Evolutionary conservation across 192 early-diverging fungal genomes (phyloP), one percentile per base, ranked within the genome.

Genomic region (Coemansia sp.): DNA sequence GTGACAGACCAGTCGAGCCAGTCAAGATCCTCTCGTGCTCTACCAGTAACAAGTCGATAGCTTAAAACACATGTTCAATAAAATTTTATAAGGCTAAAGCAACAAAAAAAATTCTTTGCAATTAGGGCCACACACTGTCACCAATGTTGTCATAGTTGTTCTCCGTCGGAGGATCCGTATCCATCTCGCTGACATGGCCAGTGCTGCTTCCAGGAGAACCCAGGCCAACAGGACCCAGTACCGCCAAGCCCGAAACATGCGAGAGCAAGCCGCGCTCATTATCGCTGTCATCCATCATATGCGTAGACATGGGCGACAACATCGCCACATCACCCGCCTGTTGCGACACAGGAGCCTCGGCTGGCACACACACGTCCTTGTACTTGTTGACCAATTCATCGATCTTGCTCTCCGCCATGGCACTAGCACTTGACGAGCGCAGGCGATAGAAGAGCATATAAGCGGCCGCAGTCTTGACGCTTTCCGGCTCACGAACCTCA

Each of bases 1-100:
- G 87, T 19, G 92, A 93, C 72, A 86, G 91, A 29, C 78, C 78
- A 15, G 45, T 56, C 7, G 78, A 72, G 31, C 27, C 68, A 12
- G 67, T 75, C 22, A 55, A 44, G 39, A 75, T 80, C 40, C 38
- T 63, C 12, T 58, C 55, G 6, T 58, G 55, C 55, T 58, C 55
- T 6, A 34, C 29, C 19, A 48, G 0, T 22, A 39, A 17, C 15
- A 38, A 32, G 45, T 44, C 38, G 10, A 8, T 38, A 20, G 55
- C 13, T 31, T 63, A 45, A 41, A 20, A 12, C 12, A 59, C 19
- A 19, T 17, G 6, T 59, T n/a, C 13, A 20, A 67, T 34, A 20
- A 40, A 22, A 45, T 34, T 58, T 8, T 31, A 17, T 17, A 48
- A 20, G 2, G 46, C 11, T 7, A 55, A 27, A 55, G n/a, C 13